A percentile compares a stretch with the other conserved stretches of the same genome.
phyloP scores from a whole-genome alignment of 352 stramenopile genomes.

The Pythium brassicae region DNA sequence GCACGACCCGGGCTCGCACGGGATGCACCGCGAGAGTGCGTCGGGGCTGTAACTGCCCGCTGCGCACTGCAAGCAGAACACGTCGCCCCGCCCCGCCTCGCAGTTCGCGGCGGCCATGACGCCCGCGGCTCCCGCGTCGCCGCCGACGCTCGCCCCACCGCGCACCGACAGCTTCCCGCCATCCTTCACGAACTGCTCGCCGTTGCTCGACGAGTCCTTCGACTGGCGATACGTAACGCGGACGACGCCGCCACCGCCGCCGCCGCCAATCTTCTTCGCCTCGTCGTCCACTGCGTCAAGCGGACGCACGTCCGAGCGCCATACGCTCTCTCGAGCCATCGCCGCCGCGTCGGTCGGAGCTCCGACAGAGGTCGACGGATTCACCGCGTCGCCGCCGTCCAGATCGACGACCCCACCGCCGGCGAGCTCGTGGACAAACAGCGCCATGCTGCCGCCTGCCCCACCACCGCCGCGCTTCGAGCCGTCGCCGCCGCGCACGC shows the following conservation, averaged over 20 bases:
- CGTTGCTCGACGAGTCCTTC: slow-evolving; percentile 22
- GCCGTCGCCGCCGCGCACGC: slow-evolving; percentile 44
- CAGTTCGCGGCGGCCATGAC: slow-evolving; percentile 56
- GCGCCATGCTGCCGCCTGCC: slow-evolving; percentile 54
- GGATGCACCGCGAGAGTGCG: slow-evolving; percentile 52
- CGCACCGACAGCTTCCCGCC: slow-evolving; percentile 38
- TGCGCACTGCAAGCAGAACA: slow-evolving; percentile 61
- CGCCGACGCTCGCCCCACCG: slow-evolving; percentile 42
- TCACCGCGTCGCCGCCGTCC: slow-evolving; percentile 37
- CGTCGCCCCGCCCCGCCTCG: slow-evolving; percentile 51
- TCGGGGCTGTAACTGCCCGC: slow-evolving; percentile 61
- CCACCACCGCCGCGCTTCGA: slow-evolving; percentile 66
- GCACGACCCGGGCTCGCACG: slow-evolving; percentile 66
- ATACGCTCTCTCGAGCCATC: slow-evolving; percentile 19
- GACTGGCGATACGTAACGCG: slow-evolving; percentile 46
- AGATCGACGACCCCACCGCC: slow-evolving; percentile 58
- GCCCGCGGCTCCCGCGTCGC: slow-evolving; percentile 51
- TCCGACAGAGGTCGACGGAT: slow-evolving; percentile 9
- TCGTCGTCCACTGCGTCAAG: slow-evolving; percentile 11
- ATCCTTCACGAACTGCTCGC: slow-evolving; percentile 55
- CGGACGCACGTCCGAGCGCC: slow-evolving; percentile 14
- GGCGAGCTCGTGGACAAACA: slow-evolving; percentile 55
- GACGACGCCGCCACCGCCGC: slow-evolving; percentile 53
- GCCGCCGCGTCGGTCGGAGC: not conserved
- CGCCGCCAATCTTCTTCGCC: slow-evolving; percentile 39